phyloP scores from a whole-genome alignment of 306 rosid species.

The Vigna nakashimae region DNA sequence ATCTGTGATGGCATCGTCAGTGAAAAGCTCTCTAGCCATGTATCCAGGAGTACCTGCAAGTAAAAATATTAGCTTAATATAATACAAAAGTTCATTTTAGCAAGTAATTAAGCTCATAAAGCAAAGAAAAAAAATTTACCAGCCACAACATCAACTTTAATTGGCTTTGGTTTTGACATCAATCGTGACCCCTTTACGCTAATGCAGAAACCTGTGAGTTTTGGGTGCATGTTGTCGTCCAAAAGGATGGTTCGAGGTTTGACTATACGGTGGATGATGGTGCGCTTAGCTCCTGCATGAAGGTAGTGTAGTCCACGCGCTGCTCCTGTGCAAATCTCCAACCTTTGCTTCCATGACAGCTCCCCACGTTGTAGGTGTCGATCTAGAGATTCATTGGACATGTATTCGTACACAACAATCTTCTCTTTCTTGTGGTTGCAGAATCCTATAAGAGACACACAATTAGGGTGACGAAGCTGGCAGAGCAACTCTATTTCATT shows the following conservation, averaged over 20 bases:
- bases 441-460: conserved; percentile 37
- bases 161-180: neutral
- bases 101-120: neutral
- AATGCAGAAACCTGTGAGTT: neutral
- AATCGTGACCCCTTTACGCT: neutral
- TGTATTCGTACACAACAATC: conserved; percentile 37
- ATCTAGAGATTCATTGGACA: conserved; percentile 10
- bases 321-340: conserved; percentile 32
- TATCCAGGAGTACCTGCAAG: neutral
- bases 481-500: conserved; percentile 32
- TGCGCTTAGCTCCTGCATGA: conserved; percentile 39
- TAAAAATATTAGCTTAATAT: neutral
- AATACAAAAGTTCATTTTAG: neutral
- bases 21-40: neutral
- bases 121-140: conserved; percentile 6
- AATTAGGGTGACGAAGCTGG: conserved; percentile 43
- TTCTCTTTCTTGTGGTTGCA: conserved; percentile 23
- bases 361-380: neutral
- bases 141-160: neutral
- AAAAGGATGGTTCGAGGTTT: neutral
- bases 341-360: conserved; percentile 39
- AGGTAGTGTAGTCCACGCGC: conserved; percentile 43
- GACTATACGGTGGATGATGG: neutral
- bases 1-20: neutral
- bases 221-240: conserved; percentile 14